Evolutionary conservation across 2,329 filamentous ascomycete species (phyloP).

Genomic region (Paraconiothyrium sp.): DNA sequence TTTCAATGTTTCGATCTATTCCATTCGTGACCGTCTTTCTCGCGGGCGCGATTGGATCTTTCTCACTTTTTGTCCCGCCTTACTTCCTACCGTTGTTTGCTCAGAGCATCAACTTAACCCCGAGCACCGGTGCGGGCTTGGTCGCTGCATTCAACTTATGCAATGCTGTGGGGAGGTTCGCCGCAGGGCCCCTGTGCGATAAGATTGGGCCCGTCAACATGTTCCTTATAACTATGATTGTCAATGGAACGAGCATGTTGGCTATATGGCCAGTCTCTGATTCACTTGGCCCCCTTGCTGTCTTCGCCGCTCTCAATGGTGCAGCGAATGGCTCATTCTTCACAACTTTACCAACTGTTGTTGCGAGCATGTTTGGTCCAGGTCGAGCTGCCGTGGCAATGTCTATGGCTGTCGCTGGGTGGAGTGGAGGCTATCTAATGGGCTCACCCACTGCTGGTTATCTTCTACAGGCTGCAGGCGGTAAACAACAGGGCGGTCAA

Average conservation of each 20-base stretch:
- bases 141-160: constrained; percentile 42
- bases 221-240: constrained; percentile 36
- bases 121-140: constrained; percentile 37
- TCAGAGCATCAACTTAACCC: constrained; percentile 34
- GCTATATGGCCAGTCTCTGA: constrained; percentile 43
- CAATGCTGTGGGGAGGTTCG: constrained; percentile 40
- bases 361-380: constrained; percentile 39
- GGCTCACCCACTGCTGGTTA: constrained; percentile 41
- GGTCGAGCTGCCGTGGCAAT: constrained; percentile 40
- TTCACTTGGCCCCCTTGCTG: constrained; percentile 33
- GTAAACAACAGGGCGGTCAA: constrained; percentile 19
- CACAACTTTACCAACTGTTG: constrained; percentile 41
- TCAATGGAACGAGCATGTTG: constrained; percentile 41
- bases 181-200: constrained; percentile 40
- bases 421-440: constrained; percentile 39
- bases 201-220: constrained; percentile 45
- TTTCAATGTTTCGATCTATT: constrained; percentile 35
- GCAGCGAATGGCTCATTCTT: constrained; percentile 43
- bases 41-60: constrained; percentile 36
- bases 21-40: constrained; percentile 35
- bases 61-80: constrained; percentile 42
- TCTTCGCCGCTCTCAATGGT: constrained; percentile 42
- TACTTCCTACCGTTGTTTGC: constrained; percentile 44
- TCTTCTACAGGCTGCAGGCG: constrained; percentile 37
- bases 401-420: constrained; percentile 40